Evolutionary conservation across 805 yeast species (phyloP).

Genomic region (Ogataea degrootiae): DNA sequence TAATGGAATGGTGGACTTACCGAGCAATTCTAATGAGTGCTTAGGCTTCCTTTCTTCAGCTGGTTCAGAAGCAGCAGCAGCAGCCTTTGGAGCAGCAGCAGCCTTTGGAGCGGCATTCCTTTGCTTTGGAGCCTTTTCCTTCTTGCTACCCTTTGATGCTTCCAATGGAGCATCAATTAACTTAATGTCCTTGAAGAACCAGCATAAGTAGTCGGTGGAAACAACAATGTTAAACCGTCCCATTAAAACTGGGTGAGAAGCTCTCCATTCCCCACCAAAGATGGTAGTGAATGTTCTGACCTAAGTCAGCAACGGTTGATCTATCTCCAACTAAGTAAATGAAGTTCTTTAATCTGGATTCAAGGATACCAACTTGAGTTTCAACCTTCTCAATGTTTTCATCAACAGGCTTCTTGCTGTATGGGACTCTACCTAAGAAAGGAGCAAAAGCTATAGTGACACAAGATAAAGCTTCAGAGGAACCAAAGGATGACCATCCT

Average conservation of each 20-base stretch:
- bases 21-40: conserved; percentile 87
- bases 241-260: conserved; percentile 41
- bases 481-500: conserved; percentile 74
- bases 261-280: conserved; percentile 49
- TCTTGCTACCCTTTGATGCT: conserved; percentile 61
- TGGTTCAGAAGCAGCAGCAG: conserved; percentile 34
- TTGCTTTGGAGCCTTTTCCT: conserved; percentile 55
- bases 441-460: conserved; percentile 52
- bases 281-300: conserved; percentile 43
- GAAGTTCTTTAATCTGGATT: conserved; percentile 46
- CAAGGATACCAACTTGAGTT: conserved; percentile 40
- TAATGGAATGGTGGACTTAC: conserved; percentile 59
- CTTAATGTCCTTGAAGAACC: conserved; percentile 46
- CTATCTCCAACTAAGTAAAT: conserved; percentile 47
- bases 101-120: conserved; percentile 1
- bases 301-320: conserved; percentile 41
- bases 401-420: conserved; percentile 61
- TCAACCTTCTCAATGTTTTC: conserved; percentile 33
- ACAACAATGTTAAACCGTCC: conserved; percentile 49
- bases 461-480: conserved; percentile 55
- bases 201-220: conserved; percentile 43
- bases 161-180: conserved; percentile 64
- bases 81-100: conserved; percentile 26
- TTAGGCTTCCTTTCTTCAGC: conserved; percentile 68
- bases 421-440: conserved; percentile 60